Evolutionary conservation across 257 asterid species (phyloP).

Genomic region (Penstemon davidsonii): DNA sequence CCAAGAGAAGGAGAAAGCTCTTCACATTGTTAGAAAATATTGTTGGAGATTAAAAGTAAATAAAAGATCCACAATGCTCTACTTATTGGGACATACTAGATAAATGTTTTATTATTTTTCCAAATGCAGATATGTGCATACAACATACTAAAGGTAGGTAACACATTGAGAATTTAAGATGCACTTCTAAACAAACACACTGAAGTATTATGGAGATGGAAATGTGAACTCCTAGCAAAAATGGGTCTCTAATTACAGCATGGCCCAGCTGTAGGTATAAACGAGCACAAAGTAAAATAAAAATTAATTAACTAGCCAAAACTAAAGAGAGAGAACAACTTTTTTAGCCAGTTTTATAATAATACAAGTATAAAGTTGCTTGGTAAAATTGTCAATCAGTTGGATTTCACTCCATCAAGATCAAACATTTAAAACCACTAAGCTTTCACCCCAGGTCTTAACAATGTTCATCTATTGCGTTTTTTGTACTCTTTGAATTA

Average conservation of each 20-base stretch:
- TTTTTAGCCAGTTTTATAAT: neutral
- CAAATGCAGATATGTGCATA: neutral
- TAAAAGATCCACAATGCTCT: neutral
- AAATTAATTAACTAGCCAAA: neutral
- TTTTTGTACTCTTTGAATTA: neutral
- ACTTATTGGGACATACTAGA: neutral
- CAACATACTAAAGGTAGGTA: neutral
- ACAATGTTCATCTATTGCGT: neutral
- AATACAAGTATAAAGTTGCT: neutral
- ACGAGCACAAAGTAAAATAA: neutral
- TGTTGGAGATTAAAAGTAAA: neutral
- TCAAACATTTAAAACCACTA: neutral
- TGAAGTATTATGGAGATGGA: neutral
- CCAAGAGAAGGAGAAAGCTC: neutral
- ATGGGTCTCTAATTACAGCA: neutral
- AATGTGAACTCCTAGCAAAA: neutral
- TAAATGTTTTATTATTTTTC: neutral
- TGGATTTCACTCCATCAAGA: neutral
- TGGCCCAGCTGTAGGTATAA: neutral
- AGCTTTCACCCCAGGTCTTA: neutral
- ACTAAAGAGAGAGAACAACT: neutral
- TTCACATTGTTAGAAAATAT: neutral
- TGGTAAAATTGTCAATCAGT: neutral
- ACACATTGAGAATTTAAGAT: neutral
- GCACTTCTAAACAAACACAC: neutral